Conservation (phyloP, 352 stramenopile genomes). For the Pythium monospermum region DNA sequence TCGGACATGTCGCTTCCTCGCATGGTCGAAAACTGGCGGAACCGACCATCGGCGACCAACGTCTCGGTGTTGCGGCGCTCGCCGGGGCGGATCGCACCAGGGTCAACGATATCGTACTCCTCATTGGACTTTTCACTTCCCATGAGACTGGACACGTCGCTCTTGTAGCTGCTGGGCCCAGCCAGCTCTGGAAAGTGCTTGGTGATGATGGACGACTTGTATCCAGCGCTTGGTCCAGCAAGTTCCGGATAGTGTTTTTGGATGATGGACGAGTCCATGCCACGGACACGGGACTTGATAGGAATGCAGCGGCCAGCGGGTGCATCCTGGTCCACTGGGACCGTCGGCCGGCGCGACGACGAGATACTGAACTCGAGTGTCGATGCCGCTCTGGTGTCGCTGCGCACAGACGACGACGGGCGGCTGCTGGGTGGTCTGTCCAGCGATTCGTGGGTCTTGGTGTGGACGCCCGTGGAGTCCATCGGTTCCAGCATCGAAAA, state of each 20-base stretch:
- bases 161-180: conserved; percentile 33
- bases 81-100: conserved; percentile 42
- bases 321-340: background rate
- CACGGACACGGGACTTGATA: conserved; percentile 17
- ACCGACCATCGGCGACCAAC: conserved; percentile 48
- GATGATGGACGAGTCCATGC: conserved; percentile 23
- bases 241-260: conserved; percentile 26
- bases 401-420: background rate
- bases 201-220: conserved; percentile 23
- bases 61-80: conserved; percentile 68
- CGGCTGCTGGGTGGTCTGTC: background rate
- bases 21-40: conserved; percentile 53
- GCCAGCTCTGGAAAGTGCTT: conserved; percentile 29
- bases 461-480: conserved; percentile 5
- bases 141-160: conserved; percentile 15
- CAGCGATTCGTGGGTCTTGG: conserved; percentile 13
- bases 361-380: background rate
- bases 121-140: conserved; percentile 22
- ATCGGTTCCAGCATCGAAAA: conserved; percentile 19
- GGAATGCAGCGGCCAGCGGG: background rate
- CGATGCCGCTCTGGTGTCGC: background rate
- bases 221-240: too few relatives aligned
- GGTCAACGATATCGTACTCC: conserved; percentile 76
- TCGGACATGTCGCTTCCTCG: conserved; percentile 17
- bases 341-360: too few relatives aligned